phyloP scores from a whole-genome alignment of 2,329 filamentous ascomycete genomes.

The Hortaea sp. region DNA sequence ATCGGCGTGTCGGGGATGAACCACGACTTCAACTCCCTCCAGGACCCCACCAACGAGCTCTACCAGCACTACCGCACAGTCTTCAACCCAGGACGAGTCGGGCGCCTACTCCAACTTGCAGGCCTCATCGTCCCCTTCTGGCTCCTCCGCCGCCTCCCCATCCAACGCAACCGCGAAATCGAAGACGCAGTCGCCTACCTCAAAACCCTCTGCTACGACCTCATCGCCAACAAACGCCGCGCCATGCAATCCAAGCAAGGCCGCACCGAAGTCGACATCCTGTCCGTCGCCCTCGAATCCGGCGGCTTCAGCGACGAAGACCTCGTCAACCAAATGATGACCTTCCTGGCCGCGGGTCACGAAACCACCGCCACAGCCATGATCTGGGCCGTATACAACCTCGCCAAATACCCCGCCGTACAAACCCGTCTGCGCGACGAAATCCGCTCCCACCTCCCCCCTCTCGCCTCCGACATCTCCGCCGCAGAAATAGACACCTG shows the following conservation, averaged over 20 bases:
- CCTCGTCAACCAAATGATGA: slow-evolving; percentile 84
- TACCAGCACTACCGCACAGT: slow-evolving; percentile 42
- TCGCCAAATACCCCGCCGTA: slow-evolving; percentile 40
- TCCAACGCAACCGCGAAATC: slow-evolving; percentile 61
- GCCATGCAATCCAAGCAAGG: slow-evolving; percentile 31
- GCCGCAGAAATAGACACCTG: slow-evolving; percentile 57
- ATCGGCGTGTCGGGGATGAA: slow-evolving; percentile 49
- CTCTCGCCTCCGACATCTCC: slow-evolving; percentile 35
- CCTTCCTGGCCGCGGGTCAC: slow-evolving; percentile 64
- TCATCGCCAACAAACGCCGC: slow-evolving; percentile 62
- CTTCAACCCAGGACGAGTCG: slow-evolving; percentile 39
- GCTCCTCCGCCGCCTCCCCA: slow-evolving; percentile 54
- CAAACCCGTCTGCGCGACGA: slow-evolving; percentile 43
- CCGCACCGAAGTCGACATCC: slow-evolving; percentile 57
- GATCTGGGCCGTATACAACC: slow-evolving; percentile 44
- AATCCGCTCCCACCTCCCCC: slow-evolving; percentile 37
- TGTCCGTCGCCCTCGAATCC: slow-evolving; percentile 68
- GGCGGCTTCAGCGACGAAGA: slow-evolving; percentile 68
- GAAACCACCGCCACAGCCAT: slow-evolving; percentile 47
- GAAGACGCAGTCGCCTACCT: slow-evolving; percentile 47
- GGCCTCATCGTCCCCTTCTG: slow-evolving; percentile 51
- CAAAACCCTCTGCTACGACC: slow-evolving; percentile 53
- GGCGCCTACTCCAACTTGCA: slow-evolving; percentile 40
- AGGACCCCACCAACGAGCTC: slow-evolving; percentile 43
- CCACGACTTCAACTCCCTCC: slow-evolving; percentile 44